These are phyloP conservation scores for Gardenia jasminoides DNA, from an alignment of 257 asterid species.

Conservation along the genomic window DNA sequence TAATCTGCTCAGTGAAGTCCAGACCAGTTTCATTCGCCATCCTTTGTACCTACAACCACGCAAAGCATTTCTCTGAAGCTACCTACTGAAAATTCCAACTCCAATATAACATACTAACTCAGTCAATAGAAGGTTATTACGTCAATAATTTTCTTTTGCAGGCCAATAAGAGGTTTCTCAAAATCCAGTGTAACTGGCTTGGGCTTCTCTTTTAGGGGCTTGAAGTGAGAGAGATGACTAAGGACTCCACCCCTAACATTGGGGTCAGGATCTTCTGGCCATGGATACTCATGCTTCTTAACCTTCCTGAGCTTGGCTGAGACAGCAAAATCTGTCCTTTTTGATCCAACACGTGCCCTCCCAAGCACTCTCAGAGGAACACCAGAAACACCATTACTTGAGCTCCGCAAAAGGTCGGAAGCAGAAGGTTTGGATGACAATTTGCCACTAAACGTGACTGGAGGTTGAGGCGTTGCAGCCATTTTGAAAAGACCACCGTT, in stretches of 20 bases:
- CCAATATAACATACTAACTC: neutral
- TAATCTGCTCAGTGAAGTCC: slow-evolving; percentile 81
- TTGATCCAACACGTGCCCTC: slow-evolving; percentile 53
- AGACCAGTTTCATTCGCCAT: slow-evolving; percentile 93
- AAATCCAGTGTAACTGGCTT: slow-evolving; percentile 91
- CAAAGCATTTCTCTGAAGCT: slow-evolving; percentile 14
- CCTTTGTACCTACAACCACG: slow-evolving; percentile 65
- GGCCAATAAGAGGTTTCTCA: slow-evolving; percentile 81
- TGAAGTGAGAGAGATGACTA: slow-evolving; percentile 78
- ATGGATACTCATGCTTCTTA: slow-evolving; percentile 77
- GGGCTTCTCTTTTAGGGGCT: slow-evolving; percentile 90
- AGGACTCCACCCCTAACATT: slow-evolving; percentile 92
- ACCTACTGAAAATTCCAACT: neutral
- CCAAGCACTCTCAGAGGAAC: slow-evolving; percentile 70
- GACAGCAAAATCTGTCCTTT: slow-evolving; percentile 49
- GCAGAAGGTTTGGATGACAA: slow-evolving; percentile 56
- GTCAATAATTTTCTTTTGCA: slow-evolving; percentile 75
- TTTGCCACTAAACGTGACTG: slow-evolving; percentile 50
- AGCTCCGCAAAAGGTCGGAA: slow-evolving; percentile 77
- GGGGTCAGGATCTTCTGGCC: slow-evolving; percentile 81
- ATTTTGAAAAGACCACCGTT: slow-evolving; percentile 36
- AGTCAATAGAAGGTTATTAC: slow-evolving; percentile 35
- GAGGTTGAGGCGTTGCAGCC: slow-evolving; percentile 63
- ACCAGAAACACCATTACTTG: slow-evolving; percentile 57
- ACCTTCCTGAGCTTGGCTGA: slow-evolving; percentile 63